phyloP scores from a whole-genome alignment of 768 basidiomycete species.

The Agaricus sinodeliciosus region DNA sequence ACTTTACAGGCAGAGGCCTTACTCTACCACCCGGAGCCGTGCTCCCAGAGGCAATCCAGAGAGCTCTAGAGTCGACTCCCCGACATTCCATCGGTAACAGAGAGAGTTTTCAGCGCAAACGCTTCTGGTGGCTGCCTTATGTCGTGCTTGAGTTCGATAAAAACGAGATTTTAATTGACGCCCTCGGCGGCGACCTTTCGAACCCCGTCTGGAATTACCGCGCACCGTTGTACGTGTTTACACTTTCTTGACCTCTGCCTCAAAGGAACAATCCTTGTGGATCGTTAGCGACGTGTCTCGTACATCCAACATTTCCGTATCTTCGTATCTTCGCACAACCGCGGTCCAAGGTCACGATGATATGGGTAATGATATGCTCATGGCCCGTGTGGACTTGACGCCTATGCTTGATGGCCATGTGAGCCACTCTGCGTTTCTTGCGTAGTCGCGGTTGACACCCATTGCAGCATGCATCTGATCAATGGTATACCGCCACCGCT shows the following conservation, averaged over 20 bases:
- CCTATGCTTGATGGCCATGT: conserved; percentile 78
- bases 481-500: conserved; percentile 81
- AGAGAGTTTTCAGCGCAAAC: conserved; percentile 88
- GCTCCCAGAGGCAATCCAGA: conserved; percentile 81
- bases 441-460: not conserved
- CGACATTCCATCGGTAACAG: conserved; percentile 65
- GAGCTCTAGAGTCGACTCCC: conserved; percentile 62
- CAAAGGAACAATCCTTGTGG: not conserved
- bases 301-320: conserved; percentile 86
- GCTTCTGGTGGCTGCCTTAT: conserved; percentile 95
- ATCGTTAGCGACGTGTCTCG: conserved; percentile 83
- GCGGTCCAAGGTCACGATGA: conserved; percentile 75
- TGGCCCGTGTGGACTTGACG: conserved; percentile 87
- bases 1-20: conserved; percentile 63
- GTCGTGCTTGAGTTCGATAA: conserved; percentile 97
- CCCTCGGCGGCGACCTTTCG: conserved; percentile 87
- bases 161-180: conserved; percentile 96
- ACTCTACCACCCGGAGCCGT: conserved; percentile 69
- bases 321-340: conserved; percentile 84
- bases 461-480: conserved; percentile 72
- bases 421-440: conserved; percentile 17
- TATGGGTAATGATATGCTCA: conserved; percentile 95
- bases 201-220: conserved; percentile 94
- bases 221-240: conserved; percentile 77
- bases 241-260: not conserved